Conservation (phyloP, 2,329 filamentous ascomycete genomes). For the Penicillium thymicola region DNA sequence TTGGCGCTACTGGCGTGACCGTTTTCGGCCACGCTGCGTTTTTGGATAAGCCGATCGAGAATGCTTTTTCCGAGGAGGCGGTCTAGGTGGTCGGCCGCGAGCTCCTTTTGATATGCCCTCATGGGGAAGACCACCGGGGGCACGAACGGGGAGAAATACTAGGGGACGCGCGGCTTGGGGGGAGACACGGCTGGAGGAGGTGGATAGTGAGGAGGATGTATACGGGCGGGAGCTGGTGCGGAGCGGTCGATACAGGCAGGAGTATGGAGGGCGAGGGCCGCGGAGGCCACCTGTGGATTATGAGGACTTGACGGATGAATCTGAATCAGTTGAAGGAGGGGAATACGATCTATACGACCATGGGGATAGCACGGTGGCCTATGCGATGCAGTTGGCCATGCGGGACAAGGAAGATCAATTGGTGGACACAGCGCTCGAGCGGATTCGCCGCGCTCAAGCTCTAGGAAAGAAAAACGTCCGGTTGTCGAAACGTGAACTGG, state of each 20-base stretch:
- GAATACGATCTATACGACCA: constrained; percentile 54
- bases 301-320: constrained; percentile 50
- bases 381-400: constrained; percentile 53
- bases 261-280: constrained; percentile 34
- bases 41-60: constrained; percentile 98
- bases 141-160: constrained; percentile 63
- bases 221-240: constrained; percentile 32
- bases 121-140: constrained; percentile 99
- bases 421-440: constrained; percentile 72
- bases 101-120: constrained; percentile 86
- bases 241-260: constrained; percentile 32
- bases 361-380: constrained; percentile 43
- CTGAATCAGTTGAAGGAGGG: constrained; percentile 45
- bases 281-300: constrained; percentile 36
- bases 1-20: constrained; percentile 89
- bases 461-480: constrained; percentile 76
- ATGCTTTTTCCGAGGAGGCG: constrained; percentile 99
- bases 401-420: constrained; percentile 70
- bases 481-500: constrained; percentile 74
- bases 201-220: constrained; percentile 40
- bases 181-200: constrained; percentile 42
- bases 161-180: constrained; percentile 55
- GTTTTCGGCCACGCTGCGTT: constrained; percentile 93
- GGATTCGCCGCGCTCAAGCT: constrained; percentile 73
- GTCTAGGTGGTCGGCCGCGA: constrained; percentile 99